Evolutionary conservation across 306 rosid genomes (phyloP), one percentile per base, ranked within the genome.

Genomic region (Luffa aegyptiaca): DNA sequence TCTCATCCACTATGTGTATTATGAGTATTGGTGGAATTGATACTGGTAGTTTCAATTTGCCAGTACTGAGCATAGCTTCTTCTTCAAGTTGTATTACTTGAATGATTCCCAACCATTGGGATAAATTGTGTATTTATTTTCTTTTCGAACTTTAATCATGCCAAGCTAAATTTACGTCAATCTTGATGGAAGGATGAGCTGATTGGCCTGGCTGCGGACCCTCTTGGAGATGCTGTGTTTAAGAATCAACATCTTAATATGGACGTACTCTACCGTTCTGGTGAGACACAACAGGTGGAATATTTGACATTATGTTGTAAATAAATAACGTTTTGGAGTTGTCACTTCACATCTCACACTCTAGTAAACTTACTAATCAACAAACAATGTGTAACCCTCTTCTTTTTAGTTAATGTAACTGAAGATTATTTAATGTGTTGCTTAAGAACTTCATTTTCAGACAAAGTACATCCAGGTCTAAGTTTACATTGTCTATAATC

Each of bases 251-350:
- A 83, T 82, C 83, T 92, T 75, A 82, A 90, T 83, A 94, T 90
- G 98, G 97, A 92, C 49, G 97, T 90, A 78, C 88, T 92, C 86
- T 91, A 94, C 89, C 97, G 95, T 80, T 69, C 89, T 63, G 97
- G 98, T 85, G 92, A 90, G 88, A 91, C 92, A 33, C 91, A 86
- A 42, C 91, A 86, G 96, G 97, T 92, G 81, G 85, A 81, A 44
- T 31, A 66, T 81, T 84, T 69, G 8, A 44, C 18, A 69, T 69
- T 44, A 44, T 44, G 37, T 48, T 72, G 58, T 72, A 48, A 48
- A 72, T 72, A 55, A 16, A 46, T 11, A 46, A 48, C 46, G 57
- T 46, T 71, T 8, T 71, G 26, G 57, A 10, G 56, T 70, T 70
- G 55, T 45, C 39, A 70, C 18, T 45, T 70, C 76, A 44, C n/a